Percentiles rank a stretch among this genome's conserved stretches.
Evolutionary conservation across 2,329 filamentous ascomycete genomes (phyloP).

Genomic region (Lasiodiplodia theobromae): DNA sequence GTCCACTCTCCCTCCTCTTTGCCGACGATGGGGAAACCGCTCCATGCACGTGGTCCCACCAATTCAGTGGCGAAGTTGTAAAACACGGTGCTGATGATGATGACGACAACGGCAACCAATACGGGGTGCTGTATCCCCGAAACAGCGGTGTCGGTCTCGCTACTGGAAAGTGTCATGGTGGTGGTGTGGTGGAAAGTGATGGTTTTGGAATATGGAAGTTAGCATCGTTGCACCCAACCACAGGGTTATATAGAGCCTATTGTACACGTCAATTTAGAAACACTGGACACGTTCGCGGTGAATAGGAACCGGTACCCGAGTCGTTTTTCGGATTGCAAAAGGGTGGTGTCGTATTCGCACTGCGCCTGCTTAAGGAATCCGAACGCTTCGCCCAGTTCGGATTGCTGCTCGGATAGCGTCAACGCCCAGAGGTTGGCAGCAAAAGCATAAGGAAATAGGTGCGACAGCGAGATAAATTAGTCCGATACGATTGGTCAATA

Average conservation of each 20-base stretch:
- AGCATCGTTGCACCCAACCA: neutral
- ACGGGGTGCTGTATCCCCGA: neutral
- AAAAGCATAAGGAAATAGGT: neutral
- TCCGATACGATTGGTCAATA: neutral
- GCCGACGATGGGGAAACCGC: slow-evolving; percentile 7
- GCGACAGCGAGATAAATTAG: neutral
- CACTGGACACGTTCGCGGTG: neutral
- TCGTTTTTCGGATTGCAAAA: neutral
- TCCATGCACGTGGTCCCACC: neutral
- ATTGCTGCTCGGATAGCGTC: neutral
- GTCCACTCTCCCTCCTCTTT: slow-evolving; percentile 17
- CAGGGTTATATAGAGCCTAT: neutral
- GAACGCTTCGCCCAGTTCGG: neutral
- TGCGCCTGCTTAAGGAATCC: neutral
- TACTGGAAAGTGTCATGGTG: slow-evolving; percentile 3
- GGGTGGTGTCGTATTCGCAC: slow-evolving; percentile 2
- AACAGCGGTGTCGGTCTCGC: neutral
- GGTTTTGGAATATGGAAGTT: neutral
- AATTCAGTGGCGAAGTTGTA: neutral
- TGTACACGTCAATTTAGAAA: neutral
- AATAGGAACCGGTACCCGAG: neutral
- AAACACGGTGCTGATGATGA: neutral
- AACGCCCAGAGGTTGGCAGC: neutral
- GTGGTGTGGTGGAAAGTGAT: neutral
- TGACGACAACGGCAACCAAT: neutral